Conservation (phyloP, 768 basidiomycete genomes). For the Lentinula edodes region DNA sequence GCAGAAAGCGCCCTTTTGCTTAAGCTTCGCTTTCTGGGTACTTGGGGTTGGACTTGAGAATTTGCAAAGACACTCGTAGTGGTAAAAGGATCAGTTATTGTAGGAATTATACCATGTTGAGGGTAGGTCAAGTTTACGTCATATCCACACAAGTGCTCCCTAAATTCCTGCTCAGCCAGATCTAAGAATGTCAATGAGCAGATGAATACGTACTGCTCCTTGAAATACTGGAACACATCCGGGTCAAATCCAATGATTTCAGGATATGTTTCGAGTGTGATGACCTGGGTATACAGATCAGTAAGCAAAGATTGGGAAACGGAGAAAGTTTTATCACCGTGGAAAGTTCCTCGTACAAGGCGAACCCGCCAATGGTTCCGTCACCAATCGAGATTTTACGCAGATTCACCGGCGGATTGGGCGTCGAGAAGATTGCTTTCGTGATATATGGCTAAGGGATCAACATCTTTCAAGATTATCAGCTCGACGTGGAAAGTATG, state of each 20-base stretch:
- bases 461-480: constrained; percentile 1
- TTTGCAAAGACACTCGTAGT: constrained; percentile 23
- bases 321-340: constrained; percentile 50
- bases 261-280: constrained; percentile 64
- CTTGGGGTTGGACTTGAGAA: background rate
- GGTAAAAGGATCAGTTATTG: background rate
- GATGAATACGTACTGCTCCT: constrained; percentile 13
- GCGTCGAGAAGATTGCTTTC: constrained; percentile 61
- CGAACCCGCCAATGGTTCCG: constrained; percentile 54
- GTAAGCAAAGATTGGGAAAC: constrained; percentile 36
- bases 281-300: constrained; percentile 29
- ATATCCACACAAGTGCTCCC: constrained; percentile 41
- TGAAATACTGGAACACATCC: constrained; percentile 62
- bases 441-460: constrained; percentile 61
- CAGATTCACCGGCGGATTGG: constrained; percentile 62
- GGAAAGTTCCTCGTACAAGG: constrained; percentile 47
- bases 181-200: background rate
- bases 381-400: constrained; percentile 69
- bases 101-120: constrained; percentile 31
- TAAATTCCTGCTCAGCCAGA: constrained; percentile 11
- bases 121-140: constrained; percentile 45
- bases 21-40: constrained; percentile 26
- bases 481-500: constrained; percentile 16
- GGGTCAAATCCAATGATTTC: constrained; percentile 71
- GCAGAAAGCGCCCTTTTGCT: constrained; percentile 26